Evolutionary conservation across 1,139 yeast species (phyloP), one percentile per base, ranked within the genome.

Genomic region (Suhomyces yuchorum): DNA sequence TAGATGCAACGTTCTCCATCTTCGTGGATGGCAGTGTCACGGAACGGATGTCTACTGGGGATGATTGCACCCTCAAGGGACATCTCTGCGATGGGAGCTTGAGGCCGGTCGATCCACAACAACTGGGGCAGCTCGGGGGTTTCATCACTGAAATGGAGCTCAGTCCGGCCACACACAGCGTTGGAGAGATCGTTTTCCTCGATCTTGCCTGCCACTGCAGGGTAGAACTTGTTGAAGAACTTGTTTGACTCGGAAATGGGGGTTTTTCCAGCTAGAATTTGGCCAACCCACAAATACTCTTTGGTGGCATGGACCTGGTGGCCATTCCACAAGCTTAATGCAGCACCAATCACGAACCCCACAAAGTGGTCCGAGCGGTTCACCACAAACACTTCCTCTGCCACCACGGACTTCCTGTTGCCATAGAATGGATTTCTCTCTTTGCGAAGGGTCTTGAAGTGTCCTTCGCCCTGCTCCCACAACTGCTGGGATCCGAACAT

Each of bases 201-300:
- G 8, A 39, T n/a, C 15, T 8, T 20, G 12, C 42, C 42, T 9
- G 36, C 42, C 1, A 39, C 17, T 11, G 42, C 42, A n/a, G 42
- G 35, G n/a, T 19, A 19, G 12, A 17, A 19, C 11, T 23, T 12
- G 14, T 40, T 40, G 37, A 40, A 40, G n/a, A 33, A 8, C 28
- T 15, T 32, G 3, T 33, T 15, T 5, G 37, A 14, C 8, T 22
- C 15, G 1, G 37, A 2, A 23, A 8, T 18, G 4, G 23, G 18
- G n/a, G 38, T 9, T 6, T 28, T 20, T 1, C 54, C 56, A 7
- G 55, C 41, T 9, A 55, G 42, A 11, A 50, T 23, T 18, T 48
- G 55, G 20, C 52, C 53, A 18, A 55, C 41, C 58, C 58, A 55
- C 40, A 55, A 47, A 28, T 44, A 46, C 43, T 53, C 55, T 23